Base-by-base conservation (phyloP, 2,329 filamentous ascomycete species). In the Nigrospora sphaerica region DNA sequence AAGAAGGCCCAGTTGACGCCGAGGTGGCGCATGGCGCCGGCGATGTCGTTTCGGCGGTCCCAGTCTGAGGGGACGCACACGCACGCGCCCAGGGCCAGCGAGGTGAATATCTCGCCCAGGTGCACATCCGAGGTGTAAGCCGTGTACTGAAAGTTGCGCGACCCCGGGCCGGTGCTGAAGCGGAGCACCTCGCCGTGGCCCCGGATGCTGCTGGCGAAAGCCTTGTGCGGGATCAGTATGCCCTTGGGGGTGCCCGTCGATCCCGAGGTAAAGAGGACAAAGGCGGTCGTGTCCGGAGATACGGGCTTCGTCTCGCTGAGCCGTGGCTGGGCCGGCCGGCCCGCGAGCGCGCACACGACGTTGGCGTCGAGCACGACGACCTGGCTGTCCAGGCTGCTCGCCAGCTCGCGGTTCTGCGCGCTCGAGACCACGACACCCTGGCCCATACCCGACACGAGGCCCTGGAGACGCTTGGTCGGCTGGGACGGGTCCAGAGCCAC, bases 21-120 rank as follows among this genome's bases (percentile, higher is more conserved):
- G 17, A 53, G 42, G 7, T 28, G 31, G 13, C 33, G 39, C 12
- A 47, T 44, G 11, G 56, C 61, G 16, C 55, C 56, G 2, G 55
- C 52, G 3, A 69, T 47, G 42, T 66, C 56, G 16, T 63, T 42
- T n/a, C 16, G 18, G 6, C 40, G 4, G 17, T 42, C 40, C 10
- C 17, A 7, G 28, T 42, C 40, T 2, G 32, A 42, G 5, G 40
- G 40, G 31, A 42, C 34, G 6, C 40, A 42, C 6, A 42, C 12
- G 14, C 28, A 33, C 16, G 28, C 40, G 6, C 40, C 40, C 7
- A n/a, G 28, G 9, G 32, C 13, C n/a, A 42, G 14, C 4, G 40
- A 19, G 1, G 40, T 32, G 17, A 42, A 32, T 3, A 32, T 13
- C n/a, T 42, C 40, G 7, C 32, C 40, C 7, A 32, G 32, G 40